These are phyloP conservation scores for Plectosphaerella cucumerina DNA, from an alignment of 2,329 filamentous ascomycete species.

Conservation along the genomic window DNA sequence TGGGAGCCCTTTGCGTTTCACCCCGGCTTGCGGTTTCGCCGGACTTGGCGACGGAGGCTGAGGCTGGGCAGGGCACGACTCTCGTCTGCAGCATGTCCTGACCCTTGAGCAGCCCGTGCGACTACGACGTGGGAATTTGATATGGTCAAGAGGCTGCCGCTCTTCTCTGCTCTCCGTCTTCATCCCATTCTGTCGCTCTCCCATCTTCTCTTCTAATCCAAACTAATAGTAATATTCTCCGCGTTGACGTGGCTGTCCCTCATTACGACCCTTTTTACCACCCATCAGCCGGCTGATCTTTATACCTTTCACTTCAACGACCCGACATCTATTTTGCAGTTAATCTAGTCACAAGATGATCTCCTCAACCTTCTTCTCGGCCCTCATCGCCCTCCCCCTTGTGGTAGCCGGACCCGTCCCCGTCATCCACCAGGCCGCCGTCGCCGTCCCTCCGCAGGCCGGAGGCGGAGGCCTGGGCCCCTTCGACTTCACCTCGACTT, in stretches of 20 bases:
- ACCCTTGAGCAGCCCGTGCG: too few relatives aligned
- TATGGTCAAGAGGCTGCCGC: background rate
- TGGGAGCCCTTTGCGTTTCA: too few relatives aligned
- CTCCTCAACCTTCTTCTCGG: background rate
- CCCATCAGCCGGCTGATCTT: constrained; percentile 1
- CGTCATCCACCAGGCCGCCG: background rate
- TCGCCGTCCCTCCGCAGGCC: background rate
- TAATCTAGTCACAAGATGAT: background rate
- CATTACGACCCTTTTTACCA: background rate
- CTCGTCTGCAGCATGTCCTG: too few relatives aligned
- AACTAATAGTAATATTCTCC: background rate
- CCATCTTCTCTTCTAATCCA: background rate
- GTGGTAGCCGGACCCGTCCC: background rate
- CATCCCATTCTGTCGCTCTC: background rate
- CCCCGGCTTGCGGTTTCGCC: too few relatives aligned
- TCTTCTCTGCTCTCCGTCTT: background rate
- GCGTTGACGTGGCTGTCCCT: constrained; percentile 1
- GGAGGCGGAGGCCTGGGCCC: background rate
- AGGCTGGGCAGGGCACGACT: too few relatives aligned
- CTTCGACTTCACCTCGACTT: constrained; percentile 38
- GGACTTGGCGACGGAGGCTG: too few relatives aligned
- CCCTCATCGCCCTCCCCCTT: background rate
- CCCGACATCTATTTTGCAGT: background rate
- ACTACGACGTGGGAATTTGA: too few relatives aligned
- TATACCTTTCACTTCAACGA: background rate